Conservation (phyloP, 2,329 filamentous ascomycete species). For the Colletotrichum orchidophilum region DNA sequence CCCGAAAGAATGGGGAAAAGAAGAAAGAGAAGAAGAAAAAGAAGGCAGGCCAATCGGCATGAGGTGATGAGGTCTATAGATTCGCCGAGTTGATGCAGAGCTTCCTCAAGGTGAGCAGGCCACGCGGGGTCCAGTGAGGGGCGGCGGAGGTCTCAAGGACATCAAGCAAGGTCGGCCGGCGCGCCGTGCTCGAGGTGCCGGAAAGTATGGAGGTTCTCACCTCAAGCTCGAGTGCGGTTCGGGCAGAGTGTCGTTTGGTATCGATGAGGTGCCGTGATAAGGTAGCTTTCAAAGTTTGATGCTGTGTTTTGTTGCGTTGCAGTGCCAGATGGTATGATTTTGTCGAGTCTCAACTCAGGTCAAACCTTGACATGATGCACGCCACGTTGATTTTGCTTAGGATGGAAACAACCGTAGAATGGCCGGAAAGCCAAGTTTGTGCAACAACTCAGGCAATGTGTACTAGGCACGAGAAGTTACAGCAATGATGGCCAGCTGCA, state of each 20-base stretch:
- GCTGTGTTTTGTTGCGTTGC: neutral
- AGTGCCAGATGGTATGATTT: neutral
- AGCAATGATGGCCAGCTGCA: too few species aligned
- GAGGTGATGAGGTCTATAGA: too few species aligned
- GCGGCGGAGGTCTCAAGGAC: constrained; percentile 4
- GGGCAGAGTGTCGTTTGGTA: neutral
- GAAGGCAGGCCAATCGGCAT: neutral
- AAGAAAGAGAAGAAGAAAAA: too few species aligned
- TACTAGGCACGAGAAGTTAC: too few species aligned
- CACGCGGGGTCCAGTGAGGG: neutral
- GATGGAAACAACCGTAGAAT: neutral
- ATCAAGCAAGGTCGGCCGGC: neutral
- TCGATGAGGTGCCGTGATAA: too few species aligned
- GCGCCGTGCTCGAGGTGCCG: constrained; percentile 4
- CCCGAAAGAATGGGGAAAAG: too few species aligned
- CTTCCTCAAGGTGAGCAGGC: neutral
- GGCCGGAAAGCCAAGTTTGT: neutral
- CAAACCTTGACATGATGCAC: neutral
- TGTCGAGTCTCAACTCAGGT: neutral
- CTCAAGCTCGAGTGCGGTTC: neutral
- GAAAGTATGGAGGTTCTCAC: neutral
- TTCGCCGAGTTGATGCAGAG: neutral
- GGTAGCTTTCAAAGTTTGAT: constrained; percentile 2
- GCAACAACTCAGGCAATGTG: neutral
- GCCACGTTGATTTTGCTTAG: neutral